These are phyloP conservation scores for Lentinula aciculospora DNA, from an alignment of 768 basidiomycete species.

Conservation along the genomic window DNA sequence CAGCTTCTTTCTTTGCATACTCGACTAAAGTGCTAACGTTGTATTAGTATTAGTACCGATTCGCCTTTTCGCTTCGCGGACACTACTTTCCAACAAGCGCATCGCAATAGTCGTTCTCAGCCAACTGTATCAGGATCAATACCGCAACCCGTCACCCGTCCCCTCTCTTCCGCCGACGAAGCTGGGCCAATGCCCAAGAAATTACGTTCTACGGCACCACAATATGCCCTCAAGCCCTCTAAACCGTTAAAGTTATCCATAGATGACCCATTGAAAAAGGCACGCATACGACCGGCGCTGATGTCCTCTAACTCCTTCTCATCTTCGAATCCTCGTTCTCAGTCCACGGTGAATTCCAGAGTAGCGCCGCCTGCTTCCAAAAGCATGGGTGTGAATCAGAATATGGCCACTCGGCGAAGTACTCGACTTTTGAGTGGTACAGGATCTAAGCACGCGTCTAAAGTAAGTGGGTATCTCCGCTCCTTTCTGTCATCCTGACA, in stretches of 20 bases:
- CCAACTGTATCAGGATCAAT: slow-evolving; percentile 31
- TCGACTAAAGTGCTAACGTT: slow-evolving; percentile 6
- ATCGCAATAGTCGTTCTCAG: slow-evolving; percentile 40
- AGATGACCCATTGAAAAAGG: slow-evolving; percentile 82
- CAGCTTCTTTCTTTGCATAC: background rate
- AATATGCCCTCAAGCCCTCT: slow-evolving; percentile 44
- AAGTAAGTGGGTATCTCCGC: slow-evolving; percentile 33
- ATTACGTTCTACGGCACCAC: slow-evolving; percentile 58
- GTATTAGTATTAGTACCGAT: slow-evolving; percentile 51
- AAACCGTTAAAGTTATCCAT: slow-evolving; percentile 57
- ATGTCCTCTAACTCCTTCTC: slow-evolving; percentile 3
- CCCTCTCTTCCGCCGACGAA: slow-evolving; percentile 81
- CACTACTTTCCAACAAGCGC: slow-evolving; percentile 49
- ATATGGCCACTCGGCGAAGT: slow-evolving; percentile 60
- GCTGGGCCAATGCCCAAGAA: slow-evolving; percentile 74
- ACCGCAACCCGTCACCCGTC: slow-evolving; percentile 52
- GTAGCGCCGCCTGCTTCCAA: slow-evolving; percentile 45
- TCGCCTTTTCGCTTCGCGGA: slow-evolving; percentile 49
- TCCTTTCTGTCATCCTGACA: background rate
- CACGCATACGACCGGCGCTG: slow-evolving; percentile 59
- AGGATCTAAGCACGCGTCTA: slow-evolving; percentile 46
- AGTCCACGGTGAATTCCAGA: slow-evolving; percentile 59
- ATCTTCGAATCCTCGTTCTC: slow-evolving; percentile 24
- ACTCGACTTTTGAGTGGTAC: slow-evolving; percentile 56
- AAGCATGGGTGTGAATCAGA: slow-evolving; percentile 35